Evolutionary conservation across 768 basidiomycete species (phyloP), one percentile per base, ranked within the genome.

Genomic region (Pluteus cervinus): DNA sequence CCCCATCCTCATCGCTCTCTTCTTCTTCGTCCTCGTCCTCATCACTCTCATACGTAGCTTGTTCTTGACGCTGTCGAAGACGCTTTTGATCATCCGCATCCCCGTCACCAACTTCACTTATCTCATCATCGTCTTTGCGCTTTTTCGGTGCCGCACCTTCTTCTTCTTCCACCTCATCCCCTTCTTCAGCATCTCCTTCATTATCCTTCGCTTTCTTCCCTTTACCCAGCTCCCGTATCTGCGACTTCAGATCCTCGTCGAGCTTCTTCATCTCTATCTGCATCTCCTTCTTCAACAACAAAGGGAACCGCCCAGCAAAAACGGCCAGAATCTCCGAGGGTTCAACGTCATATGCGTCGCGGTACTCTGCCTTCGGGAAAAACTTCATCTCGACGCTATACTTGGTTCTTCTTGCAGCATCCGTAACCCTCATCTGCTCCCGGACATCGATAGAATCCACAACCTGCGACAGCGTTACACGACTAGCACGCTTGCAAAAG

Each of bases 401-500:
- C 31, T 79, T 73, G 32, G 88, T 86, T 42, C 76, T 73, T 28
- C 93, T 79, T 1, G 80, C 71, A 32, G 76, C 70, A 33, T 76
- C 76, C 43, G 81, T 76, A 18, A 74, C 70, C 11, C 69, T 73
- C 14, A 94, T 68, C 24, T 72, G 69, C 57, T 99, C 93, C 34
- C 74, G 83, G 10, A 99, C 92, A 0, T 65, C 67, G 31, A 94
- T 82, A 35, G 70, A 72, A 45, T 97, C 86, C 36, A 96, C 74
- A 22, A 98, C 66, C 56, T 98, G 89, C 4, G 93, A 86, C 15
- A 98, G 75, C 7, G 84, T 79, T 36, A 98, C 72, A 11, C 79
- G 80, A 46, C 81, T 90, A 12, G 89, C 87, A 39, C 79, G 73
- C 59, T 94, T 94, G 71, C 92, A 89, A 66, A 98, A 97, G 7